A percentile compares a stretch with the other conserved stretches of the same genome.
phyloP scores from a whole-genome alignment of 2,329 filamentous ascomycete genomes.

The Curvularia spicifera region DNA sequence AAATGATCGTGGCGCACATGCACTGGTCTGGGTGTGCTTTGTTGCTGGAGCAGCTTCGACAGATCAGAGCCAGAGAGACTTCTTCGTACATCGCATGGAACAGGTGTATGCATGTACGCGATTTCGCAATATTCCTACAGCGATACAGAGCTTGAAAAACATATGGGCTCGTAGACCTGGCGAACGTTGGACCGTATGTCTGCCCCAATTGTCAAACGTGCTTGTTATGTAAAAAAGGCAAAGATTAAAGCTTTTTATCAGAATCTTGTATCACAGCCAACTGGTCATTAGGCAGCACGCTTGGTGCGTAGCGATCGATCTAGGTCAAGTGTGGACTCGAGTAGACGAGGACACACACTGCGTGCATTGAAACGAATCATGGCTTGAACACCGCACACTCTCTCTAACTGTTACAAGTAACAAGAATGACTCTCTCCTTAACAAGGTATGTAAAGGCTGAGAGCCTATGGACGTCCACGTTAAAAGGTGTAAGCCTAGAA shows the following conservation, averaged over 20 bases:
- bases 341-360: neutral
- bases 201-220: no score
- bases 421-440: neutral
- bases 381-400: neutral
- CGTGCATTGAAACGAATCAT: neutral
- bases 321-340: no score
- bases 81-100: conserved; percentile 25
- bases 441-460: no score
- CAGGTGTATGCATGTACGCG: conserved; percentile 22
- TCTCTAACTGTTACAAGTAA: neutral
- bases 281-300: no score
- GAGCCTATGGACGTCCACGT: no score
- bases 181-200: conserved; percentile 18
- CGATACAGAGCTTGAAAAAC: conserved; percentile 18
- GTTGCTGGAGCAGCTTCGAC: conserved; percentile 26
- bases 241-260: no score
- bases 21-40: conserved; percentile 32
- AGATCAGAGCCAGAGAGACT: conserved; percentile 19
- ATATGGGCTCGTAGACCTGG: conserved; percentile 20
- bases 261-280: no score
- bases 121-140: conserved; percentile 28
- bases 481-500: no score
- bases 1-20: conserved; percentile 21
- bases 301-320: no score
- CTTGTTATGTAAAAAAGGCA: no score